Conservation (phyloP, 805 yeast species). For the Yarrowia sp. region DNA sequence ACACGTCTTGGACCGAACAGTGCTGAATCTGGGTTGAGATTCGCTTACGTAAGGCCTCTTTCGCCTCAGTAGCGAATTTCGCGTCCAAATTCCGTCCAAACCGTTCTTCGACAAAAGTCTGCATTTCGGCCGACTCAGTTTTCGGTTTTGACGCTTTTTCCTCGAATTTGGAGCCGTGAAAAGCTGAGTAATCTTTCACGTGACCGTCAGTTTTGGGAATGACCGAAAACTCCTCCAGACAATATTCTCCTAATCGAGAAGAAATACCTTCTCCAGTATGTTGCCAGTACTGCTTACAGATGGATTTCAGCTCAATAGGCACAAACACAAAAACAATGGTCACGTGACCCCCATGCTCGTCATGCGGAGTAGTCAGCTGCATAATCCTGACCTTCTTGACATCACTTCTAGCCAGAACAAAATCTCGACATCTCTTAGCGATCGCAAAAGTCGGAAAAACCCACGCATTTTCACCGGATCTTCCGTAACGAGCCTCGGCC, state of each 20-base stretch:
- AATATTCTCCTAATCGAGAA: slow-evolving; percentile 83
- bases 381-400: slow-evolving; percentile 54
- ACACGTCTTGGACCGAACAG: slow-evolving; percentile 59
- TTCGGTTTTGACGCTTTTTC: slow-evolving; percentile 28
- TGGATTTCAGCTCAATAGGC: slow-evolving; percentile 53
- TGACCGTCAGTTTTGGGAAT: slow-evolving; percentile 38
- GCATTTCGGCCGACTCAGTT: slow-evolving; percentile 45
- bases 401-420: slow-evolving; percentile 46
- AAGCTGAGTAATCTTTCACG: background rate
- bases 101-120: slow-evolving; percentile 77
- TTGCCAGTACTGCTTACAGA: slow-evolving; percentile 92
- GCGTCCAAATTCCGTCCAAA: slow-evolving; percentile 87
- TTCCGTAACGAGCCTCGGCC: slow-evolving; percentile 65
- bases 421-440: slow-evolving; percentile 84
- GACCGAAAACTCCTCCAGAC: slow-evolving; percentile 51
- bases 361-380: slow-evolving; percentile 61
- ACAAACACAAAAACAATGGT: slow-evolving; percentile 74
- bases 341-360: slow-evolving; percentile 35
- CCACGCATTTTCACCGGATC: slow-evolving; percentile 71
- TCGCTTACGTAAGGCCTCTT: slow-evolving; percentile 66
- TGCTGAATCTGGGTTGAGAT: slow-evolving; percentile 65
- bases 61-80: slow-evolving; percentile 72
- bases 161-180: slow-evolving; percentile 6
- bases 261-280: slow-evolving; percentile 97
- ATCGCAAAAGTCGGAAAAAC: slow-evolving; percentile 73